Conservation (phyloP, 2,329 filamentous ascomycete species). For the Penicillium sp. region DNA sequence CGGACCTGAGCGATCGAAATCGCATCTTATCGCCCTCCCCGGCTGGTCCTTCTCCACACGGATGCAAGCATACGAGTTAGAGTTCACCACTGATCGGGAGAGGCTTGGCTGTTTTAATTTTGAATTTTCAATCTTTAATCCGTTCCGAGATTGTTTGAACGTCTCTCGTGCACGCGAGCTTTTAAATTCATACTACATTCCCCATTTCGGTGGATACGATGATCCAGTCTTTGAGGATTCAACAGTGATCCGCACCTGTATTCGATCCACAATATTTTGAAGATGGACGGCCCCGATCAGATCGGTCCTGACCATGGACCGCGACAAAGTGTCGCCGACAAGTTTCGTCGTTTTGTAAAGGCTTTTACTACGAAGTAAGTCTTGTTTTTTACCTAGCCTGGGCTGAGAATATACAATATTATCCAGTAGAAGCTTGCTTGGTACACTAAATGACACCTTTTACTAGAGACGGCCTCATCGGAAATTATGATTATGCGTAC, state of each 20-base stretch:
- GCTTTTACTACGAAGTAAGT: conserved; percentile 52
- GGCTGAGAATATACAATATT: not conserved
- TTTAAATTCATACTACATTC: conserved; percentile 4
- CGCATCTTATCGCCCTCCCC: conserved; percentile 19
- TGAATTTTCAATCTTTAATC: not conserved
- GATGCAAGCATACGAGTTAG: conserved; percentile 6
- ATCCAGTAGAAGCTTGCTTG: not conserved
- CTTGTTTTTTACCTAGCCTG: not conserved
- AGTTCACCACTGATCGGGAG: conserved; percentile 11
- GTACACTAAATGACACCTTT: no score
- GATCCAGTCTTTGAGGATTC: not conserved
- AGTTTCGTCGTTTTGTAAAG: conserved; percentile 41
- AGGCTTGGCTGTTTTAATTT: conserved; percentile 5
- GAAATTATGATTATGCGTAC: conserved; percentile 87
- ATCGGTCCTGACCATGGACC: conserved; percentile 51
- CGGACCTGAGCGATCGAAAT: not conserved
- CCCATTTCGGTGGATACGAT: not conserved
- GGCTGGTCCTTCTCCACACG: conserved; percentile 9
- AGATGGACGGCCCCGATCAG: conserved; percentile 50
- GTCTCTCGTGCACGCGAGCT: not conserved
- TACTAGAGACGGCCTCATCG: conserved; percentile 73
- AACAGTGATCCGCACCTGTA: not conserved
- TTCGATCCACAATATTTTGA: not conserved
- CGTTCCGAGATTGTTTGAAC: not conserved
- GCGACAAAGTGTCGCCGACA: conserved; percentile 46